Conservation (phyloP, 108 stramenopile species). For the Cyclotella cryptica region DNA sequence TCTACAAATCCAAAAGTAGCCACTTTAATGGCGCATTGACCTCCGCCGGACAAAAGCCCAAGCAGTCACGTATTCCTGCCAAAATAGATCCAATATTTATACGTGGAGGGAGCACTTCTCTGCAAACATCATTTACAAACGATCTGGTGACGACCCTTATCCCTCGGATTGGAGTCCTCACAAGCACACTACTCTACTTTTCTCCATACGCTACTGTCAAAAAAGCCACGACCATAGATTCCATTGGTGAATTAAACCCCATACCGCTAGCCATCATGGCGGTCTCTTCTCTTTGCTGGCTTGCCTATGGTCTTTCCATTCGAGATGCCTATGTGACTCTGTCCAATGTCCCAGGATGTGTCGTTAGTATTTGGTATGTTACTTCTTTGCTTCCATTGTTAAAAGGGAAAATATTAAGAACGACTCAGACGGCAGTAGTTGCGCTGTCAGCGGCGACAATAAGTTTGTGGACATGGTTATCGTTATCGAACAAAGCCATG, state of each 20-base stretch:
- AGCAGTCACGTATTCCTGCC: no score
- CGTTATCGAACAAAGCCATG: conserved; percentile 40
- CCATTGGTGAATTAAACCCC: conserved; percentile 53
- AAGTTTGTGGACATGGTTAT: conserved; percentile 61
- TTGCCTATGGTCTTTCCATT: conserved; percentile 56
- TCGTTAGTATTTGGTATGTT: conserved; percentile 57
- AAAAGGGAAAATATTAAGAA: conserved; percentile 18
- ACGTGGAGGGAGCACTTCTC: conserved; percentile 22
- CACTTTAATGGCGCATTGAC: no score
- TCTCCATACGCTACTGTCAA: conserved; percentile 55
- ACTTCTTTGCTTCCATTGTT: conserved; percentile 35
- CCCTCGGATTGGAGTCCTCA: conserved; percentile 56
- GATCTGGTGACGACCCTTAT: conserved; percentile 33
- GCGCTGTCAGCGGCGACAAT: conserved; percentile 36
- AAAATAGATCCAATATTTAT: not conserved
- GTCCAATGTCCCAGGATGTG: conserved; percentile 55
- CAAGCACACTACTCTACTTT: conserved; percentile 53
- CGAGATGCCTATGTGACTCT: conserved; percentile 56
- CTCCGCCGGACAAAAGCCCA: no score
- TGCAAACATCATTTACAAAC: conserved; percentile 21
- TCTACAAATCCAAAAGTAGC: no score
- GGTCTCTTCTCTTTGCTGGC: conserved; percentile 53
- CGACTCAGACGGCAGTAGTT: conserved; percentile 46
- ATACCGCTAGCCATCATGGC: conserved; percentile 63
- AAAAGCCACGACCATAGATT: conserved; percentile 24